phyloP scores from a whole-genome alignment of 202 grass and related monocot species.

The Bolboschoenoplectus hybrid region DNA sequence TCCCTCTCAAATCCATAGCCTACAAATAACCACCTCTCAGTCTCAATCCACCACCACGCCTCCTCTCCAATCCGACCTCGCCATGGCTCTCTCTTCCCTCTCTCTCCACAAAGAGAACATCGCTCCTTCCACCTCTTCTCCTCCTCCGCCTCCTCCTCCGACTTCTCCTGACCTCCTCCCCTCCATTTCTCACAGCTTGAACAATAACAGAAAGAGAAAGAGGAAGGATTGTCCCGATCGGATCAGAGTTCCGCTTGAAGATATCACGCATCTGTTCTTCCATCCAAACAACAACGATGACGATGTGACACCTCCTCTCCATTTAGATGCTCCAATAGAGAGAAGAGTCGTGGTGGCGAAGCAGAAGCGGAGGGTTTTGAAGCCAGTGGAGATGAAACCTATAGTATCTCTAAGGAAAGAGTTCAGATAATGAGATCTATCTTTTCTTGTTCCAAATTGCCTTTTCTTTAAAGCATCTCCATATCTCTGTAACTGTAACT shows the following conservation, averaged over 20 bases:
- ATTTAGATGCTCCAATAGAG: background rate
- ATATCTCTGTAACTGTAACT: too few species aligned
- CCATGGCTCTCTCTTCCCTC: conserved; percentile 26
- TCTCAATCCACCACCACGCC: background rate
- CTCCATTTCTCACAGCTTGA: conserved; percentile 4
- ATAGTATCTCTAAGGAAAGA: conserved; percentile 28
- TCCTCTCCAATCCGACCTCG: background rate
- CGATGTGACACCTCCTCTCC: background rate
- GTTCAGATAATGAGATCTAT: conserved; percentile 28
- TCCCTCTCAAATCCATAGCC: conserved; percentile 28
- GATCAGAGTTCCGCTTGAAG: conserved; percentile 20
- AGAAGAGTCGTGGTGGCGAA: conserved; percentile 10
- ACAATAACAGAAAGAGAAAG: conserved; percentile 38
- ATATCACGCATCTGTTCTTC: conserved; percentile 39
- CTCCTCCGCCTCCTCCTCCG: background rate
- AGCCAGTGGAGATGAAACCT: background rate
- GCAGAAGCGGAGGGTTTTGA: background rate
- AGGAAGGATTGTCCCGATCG: background rate
- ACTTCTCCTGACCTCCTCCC: background rate
- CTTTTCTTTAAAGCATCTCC: background rate
- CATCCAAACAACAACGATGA: background rate
- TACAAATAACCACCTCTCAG: conserved; percentile 30
- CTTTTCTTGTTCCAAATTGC: background rate
- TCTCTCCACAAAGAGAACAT: conserved; percentile 20
- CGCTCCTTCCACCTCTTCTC: background rate